These are phyloP conservation scores for Oenanthe javanica DNA, from an alignment of 140 eudicot genomes.

Conservation along the genomic window DNA sequence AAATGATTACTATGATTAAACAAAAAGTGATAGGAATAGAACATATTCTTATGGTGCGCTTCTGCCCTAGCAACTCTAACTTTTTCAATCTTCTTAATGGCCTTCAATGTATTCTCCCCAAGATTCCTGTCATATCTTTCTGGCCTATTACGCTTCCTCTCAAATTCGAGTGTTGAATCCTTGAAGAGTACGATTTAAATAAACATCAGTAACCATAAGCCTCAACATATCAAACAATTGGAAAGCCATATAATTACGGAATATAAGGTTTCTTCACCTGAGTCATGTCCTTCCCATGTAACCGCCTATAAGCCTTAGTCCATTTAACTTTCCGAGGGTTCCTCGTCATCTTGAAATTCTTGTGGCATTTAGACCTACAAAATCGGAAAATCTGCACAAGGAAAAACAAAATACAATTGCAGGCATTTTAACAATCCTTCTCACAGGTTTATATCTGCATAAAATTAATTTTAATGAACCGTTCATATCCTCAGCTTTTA, in stretches of 20 bases:
- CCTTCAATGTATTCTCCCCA: constrained; percentile 57
- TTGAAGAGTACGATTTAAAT: constrained; percentile 9
- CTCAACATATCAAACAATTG: background rate
- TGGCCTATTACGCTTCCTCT: constrained; percentile 92
- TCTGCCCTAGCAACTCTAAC: constrained; percentile 44
- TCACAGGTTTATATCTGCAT: constrained; percentile 1
- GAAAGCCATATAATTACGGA: background rate
- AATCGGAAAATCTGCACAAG: constrained; percentile 46
- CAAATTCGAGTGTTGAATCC: constrained; percentile 90
- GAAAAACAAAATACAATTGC: background rate
- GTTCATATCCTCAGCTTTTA: background rate
- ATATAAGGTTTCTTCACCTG: constrained; percentile 35
- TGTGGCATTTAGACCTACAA: constrained; percentile 94
- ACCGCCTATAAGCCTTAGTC: constrained; percentile 82
- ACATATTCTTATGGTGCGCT: constrained; percentile 42
- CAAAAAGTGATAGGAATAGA: background rate
- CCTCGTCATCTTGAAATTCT: constrained; percentile 95
- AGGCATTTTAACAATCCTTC: background rate
- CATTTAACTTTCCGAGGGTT: constrained; percentile 93
- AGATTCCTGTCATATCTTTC: constrained; percentile 85
- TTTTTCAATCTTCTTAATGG: constrained; percentile 56
- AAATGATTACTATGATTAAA: constrained; percentile 27
- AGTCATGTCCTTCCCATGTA: constrained; percentile 96
- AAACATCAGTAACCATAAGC: background rate
- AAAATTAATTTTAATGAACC: no score